Evolutionary conservation across 1,139 yeast species (phyloP).

Genomic region (Diutina siamensis): DNA sequence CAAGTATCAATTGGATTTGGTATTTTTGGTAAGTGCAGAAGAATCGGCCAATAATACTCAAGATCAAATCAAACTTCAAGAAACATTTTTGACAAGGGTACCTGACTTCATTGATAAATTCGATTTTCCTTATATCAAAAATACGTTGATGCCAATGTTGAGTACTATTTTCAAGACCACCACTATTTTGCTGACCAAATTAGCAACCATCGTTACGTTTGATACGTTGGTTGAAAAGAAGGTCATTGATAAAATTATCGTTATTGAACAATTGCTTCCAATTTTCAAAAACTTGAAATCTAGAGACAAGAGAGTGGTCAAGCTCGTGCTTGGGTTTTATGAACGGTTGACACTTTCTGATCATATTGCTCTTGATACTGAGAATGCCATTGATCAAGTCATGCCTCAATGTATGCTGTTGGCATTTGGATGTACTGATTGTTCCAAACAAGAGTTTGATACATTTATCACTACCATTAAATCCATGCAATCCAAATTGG

Average conservation of each 20-base stretch:
- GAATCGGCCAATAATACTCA: conserved; percentile 15
- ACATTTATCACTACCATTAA: conserved; percentile 18
- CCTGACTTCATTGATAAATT: conserved; percentile 34
- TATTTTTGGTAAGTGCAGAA: conserved; percentile 19
- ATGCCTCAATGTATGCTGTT: conserved; percentile 27
- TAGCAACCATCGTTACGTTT: conserved; percentile 57
- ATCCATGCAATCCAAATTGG: conserved; percentile 19
- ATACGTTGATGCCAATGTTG: conserved; percentile 59
- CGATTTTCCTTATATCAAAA: conserved; percentile 66
- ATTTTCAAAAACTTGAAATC: conserved; percentile 65
- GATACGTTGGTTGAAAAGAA: conserved; percentile 43
- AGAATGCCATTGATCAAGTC: conserved; percentile 24
- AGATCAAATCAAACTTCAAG: conserved; percentile 41
- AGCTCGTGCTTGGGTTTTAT: conserved; percentile 44
- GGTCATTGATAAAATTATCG: conserved; percentile 59
- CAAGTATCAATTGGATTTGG: conserved; percentile 19
- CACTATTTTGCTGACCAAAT: conserved; percentile 66
- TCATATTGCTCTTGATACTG: conserved; percentile 26
- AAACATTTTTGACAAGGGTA: conserved; percentile 37
- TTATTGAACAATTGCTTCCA: conserved; percentile 70
- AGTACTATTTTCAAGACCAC: conserved; percentile 72
- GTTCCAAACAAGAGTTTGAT: conserved; percentile 26
- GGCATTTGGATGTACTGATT: conserved; percentile 32
- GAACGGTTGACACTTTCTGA: conserved; percentile 27
- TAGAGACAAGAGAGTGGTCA: conserved; percentile 58